Evolutionary conservation across 2,329 filamentous ascomycete species (phyloP).

Genomic region (Aspergillus carbonarius): DNA sequence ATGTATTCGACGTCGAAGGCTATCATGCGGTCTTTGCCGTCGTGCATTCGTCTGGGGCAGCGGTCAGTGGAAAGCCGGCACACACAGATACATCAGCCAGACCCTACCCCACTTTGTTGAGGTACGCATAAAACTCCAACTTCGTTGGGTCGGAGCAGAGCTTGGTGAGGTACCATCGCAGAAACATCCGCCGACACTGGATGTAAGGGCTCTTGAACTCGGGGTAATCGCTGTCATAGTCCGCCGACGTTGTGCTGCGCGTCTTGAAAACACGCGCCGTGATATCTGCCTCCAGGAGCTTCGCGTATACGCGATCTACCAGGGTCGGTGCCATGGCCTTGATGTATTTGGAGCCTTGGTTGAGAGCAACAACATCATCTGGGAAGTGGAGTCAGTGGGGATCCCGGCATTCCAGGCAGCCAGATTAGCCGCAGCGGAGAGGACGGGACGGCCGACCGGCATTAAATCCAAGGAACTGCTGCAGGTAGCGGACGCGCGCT

Average conservation of each 20-base stretch:
- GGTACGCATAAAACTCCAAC: conserved; percentile 78
- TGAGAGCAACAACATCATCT: conserved; percentile 72
- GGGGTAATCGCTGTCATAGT: conserved; percentile 62
- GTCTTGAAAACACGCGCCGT: conserved; percentile 73
- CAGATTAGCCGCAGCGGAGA: too few species aligned
- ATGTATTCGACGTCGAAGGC: conserved; percentile 78
- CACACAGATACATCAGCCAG: not conserved
- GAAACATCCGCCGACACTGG: conserved; percentile 72
- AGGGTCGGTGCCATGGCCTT: conserved; percentile 76
- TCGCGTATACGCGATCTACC: conserved; percentile 81
- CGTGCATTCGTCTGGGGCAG: conserved; percentile 67
- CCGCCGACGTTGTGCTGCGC: conserved; percentile 61
- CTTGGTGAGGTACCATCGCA: conserved; percentile 69
- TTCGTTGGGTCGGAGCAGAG: conserved; percentile 72
- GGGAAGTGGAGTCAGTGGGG: not conserved
- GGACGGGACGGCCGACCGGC: not conserved
- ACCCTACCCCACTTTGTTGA: conserved; percentile 75
- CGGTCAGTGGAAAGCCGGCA: not conserved
- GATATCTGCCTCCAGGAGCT: conserved; percentile 76
- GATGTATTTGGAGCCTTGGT: conserved; percentile 70
- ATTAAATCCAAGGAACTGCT: not conserved
- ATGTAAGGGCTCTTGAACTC: conserved; percentile 73
- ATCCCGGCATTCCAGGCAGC: too few species aligned
- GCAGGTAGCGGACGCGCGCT: not conserved
- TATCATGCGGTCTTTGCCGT: conserved; percentile 69